Evolutionary conservation across 2,329 filamentous ascomycete species (phyloP).

Genomic region (Periconia digitata): DNA sequence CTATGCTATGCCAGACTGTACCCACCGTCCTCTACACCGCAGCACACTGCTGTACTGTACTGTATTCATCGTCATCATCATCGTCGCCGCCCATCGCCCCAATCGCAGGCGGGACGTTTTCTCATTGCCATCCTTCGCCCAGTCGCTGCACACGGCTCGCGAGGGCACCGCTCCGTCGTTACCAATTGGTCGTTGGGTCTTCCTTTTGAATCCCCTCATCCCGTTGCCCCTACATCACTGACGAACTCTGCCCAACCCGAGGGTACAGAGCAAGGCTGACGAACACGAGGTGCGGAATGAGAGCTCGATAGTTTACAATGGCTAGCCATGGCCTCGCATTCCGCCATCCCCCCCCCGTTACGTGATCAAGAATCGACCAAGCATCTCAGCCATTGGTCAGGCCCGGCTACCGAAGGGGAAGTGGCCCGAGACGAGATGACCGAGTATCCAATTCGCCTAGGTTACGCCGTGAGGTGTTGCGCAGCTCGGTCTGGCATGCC

Average conservation of each 20-base stretch:
- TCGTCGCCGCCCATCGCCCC: too few species aligned
- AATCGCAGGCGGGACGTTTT: too few species aligned
- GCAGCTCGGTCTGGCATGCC: not conserved
- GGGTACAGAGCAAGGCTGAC: not conserved
- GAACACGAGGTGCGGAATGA: not conserved
- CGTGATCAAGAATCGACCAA: not conserved
- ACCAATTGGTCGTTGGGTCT: not conserved
- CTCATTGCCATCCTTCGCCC: not conserved
- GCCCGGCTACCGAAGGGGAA: constrained; percentile 16
- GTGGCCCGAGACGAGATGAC: constrained; percentile 13
- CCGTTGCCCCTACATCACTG: not conserved
- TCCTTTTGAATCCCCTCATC: not conserved
- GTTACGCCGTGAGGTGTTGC: not conserved
- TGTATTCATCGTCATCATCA: not conserved
- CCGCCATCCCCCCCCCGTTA: not conserved
- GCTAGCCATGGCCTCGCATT: not conserved
- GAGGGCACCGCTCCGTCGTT: not conserved
- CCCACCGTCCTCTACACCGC: too few species aligned
- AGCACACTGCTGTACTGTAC: too few species aligned
- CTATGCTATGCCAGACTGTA: too few species aligned
- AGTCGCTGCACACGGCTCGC: not conserved
- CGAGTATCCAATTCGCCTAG: constrained; percentile 2
- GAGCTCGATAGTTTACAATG: not conserved
- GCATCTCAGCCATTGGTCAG: constrained; percentile 13
- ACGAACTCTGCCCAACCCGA: not conserved